Percentiles rank a stretch among this genome's conserved stretches.
These are phyloP conservation scores for Termitomyces sp. DNA, from an alignment of 768 basidiomycete genomes.

Conservation along the genomic window DNA sequence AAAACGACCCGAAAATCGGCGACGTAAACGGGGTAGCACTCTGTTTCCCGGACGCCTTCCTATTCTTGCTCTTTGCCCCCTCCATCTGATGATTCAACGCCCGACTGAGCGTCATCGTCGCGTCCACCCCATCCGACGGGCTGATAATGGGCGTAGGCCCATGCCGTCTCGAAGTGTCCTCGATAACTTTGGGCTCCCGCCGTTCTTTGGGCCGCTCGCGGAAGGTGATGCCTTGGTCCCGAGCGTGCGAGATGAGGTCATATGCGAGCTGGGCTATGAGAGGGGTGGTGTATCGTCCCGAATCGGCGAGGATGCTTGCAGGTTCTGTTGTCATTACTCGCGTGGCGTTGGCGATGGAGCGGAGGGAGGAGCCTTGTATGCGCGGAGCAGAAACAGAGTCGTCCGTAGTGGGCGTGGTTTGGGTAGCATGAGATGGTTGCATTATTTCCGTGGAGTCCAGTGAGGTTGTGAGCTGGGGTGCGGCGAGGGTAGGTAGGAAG, in stretches of 20 bases:
- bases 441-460: constrained; percentile 25
- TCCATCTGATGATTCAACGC: constrained; percentile 37
- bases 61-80: constrained; percentile 27
- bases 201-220: constrained; percentile 48
- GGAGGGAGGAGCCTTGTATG: constrained; percentile 62
- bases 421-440: constrained; percentile 15
- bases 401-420: constrained; percentile 17
- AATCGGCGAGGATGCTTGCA: constrained; percentile 67
- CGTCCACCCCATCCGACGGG: constrained; percentile 36
- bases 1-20: constrained; percentile 59
- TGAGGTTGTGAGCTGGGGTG: constrained; percentile 40
- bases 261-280: constrained; percentile 64
- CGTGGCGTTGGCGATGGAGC: constrained; percentile 78
- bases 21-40: constrained; percentile 38
- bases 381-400: constrained; percentile 24
- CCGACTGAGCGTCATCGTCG: constrained; percentile 41
- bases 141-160: constrained; percentile 42
- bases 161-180: constrained; percentile 22
- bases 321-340: constrained; percentile 85
- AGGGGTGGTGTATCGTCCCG: constrained; percentile 57
- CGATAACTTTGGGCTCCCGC: constrained; percentile 25
- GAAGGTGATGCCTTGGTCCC: constrained; percentile 56
- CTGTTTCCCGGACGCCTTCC: constrained; percentile 33
- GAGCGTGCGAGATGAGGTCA: constrained; percentile 61
- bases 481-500: constrained; percentile 36